Evolutionary conservation across 2,329 filamentous ascomycete genomes (phyloP).

Genomic region (Knoxdaviesia proteae): DNA sequence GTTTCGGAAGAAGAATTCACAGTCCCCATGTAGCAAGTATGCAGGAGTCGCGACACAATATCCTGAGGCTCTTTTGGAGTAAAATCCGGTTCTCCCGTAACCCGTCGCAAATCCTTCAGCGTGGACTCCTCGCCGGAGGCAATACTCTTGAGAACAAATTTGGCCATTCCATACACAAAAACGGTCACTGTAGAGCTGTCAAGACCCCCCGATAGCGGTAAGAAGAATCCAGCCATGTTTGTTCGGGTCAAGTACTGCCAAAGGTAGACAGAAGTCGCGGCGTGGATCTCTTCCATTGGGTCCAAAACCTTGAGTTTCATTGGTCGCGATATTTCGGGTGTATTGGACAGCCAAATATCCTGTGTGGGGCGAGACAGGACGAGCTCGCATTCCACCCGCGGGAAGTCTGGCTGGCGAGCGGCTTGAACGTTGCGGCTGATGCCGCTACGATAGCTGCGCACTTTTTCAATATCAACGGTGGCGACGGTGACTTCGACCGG

Average conservation of each 20-base stretch:
- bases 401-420: constrained; percentile 16
- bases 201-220: constrained; percentile 22
- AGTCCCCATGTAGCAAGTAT: constrained; percentile 36
- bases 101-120: constrained; percentile 9
- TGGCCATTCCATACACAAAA: constrained; percentile 27
- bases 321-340: constrained; percentile 7
- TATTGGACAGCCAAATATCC: constrained; percentile 11
- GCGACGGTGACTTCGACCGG: constrained; percentile 44
- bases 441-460: constrained; percentile 36
- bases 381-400: constrained; percentile 11
- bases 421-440: constrained; percentile 38
- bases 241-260: constrained; percentile 36
- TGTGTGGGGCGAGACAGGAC: constrained; percentile 8
- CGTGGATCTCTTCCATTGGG: constrained; percentile 13
- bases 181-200: constrained; percentile 10
- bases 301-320: constrained; percentile 8
- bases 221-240: constrained; percentile 26
- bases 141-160: constrained; percentile 32
- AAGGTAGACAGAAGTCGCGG: constrained; percentile 14
- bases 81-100: constrained; percentile 11
- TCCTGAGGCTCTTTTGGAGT: constrained; percentile 36
- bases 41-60: constrained; percentile 21
- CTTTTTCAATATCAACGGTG: constrained; percentile 51
- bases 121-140: constrained; percentile 12
- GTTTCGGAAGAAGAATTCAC: constrained; percentile 37